Percentiles rank a stretch among this genome's conserved stretches.
Conservation (phyloP, 1,139 yeast genomes). For the Blastobotrys capitulatus region DNA sequence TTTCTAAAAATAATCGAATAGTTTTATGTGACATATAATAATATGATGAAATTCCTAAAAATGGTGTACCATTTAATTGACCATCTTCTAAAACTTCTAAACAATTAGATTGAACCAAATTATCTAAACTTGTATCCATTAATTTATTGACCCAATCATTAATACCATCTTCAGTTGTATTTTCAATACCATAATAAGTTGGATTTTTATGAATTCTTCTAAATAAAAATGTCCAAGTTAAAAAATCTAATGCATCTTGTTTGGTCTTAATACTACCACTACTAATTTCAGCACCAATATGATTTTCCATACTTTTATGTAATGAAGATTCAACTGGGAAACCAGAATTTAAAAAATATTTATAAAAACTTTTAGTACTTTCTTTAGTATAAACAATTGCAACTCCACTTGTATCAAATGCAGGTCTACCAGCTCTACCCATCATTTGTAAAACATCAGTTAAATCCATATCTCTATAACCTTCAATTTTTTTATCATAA, state of each 20-base stretch:
- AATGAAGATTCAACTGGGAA: constrained; percentile 96
- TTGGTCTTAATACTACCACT: constrained; percentile 77
- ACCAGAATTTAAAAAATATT: constrained; percentile 89
- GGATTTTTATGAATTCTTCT: constrained; percentile 95
- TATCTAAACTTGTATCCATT: constrained; percentile 64
- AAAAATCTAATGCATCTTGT: constrained; percentile 87
- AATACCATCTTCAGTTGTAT: constrained; percentile 52
- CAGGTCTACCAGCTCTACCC: constrained; percentile 97
- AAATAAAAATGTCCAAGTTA: constrained; percentile 92
- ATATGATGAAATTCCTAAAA: constrained; percentile 78
- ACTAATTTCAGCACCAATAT: constrained; percentile 93
- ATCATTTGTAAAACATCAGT: constrained; percentile 89
- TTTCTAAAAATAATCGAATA: constrained; percentile 58
- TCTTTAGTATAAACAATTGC: constrained; percentile 94
- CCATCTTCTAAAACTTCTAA: constrained; percentile 47
- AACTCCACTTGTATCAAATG: constrained; percentile 90
- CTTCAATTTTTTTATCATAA: constrained; percentile 76
- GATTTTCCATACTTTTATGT: constrained; percentile 89
- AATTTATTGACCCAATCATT: constrained; percentile 56
- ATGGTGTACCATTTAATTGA: constrained; percentile 64
- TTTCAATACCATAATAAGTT: constrained; percentile 86
- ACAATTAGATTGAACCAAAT: constrained; percentile 70
- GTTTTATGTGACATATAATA: constrained; percentile 93
- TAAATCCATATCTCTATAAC: constrained; percentile 80
- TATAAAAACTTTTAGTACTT: constrained; percentile 84